Conservation (phyloP, 2,329 filamentous ascomycete genomes). For the Tolypocladium sp. region DNA sequence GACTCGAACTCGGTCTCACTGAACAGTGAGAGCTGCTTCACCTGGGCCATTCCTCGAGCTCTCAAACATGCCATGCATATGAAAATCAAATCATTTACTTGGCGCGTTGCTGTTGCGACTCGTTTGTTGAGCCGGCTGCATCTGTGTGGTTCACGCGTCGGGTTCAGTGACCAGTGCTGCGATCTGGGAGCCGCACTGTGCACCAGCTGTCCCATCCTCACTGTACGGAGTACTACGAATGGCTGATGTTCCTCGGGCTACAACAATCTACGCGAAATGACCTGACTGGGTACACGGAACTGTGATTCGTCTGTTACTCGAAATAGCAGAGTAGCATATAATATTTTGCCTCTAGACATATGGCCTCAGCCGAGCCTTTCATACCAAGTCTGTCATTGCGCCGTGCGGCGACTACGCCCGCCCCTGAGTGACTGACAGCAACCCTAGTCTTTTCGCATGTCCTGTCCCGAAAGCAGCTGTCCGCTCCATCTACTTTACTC, state of each 20-base stretch:
- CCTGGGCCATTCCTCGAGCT: slow-evolving; percentile 14
- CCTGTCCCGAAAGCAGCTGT: neutral
- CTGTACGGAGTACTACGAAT: neutral
- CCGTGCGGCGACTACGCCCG: neutral
- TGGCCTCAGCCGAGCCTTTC: neutral
- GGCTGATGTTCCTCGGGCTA: neutral
- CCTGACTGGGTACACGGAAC: neutral
- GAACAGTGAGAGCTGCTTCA: slow-evolving; percentile 33
- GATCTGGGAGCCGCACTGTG: neutral
- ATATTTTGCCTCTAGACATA: neutral
- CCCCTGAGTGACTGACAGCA: neutral
- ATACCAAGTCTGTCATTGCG: neutral
- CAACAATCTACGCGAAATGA: neutral
- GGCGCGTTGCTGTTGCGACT: neutral
- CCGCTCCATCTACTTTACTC: slow-evolving; percentile 38
- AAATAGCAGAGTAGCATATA: neutral
- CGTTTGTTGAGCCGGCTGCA: neutral
- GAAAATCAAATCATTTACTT: neutral
- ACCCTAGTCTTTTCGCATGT: neutral
- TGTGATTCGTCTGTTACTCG: too few species aligned
- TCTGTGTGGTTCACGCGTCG: neutral
- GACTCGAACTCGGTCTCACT: slow-evolving; percentile 50
- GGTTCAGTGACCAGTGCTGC: neutral
- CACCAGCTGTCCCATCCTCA: neutral
- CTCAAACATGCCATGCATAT: neutral